phyloP scores from a whole-genome alignment of 495 filamentous ascomycete species.

The Hypomontagnella submonticulosa region DNA sequence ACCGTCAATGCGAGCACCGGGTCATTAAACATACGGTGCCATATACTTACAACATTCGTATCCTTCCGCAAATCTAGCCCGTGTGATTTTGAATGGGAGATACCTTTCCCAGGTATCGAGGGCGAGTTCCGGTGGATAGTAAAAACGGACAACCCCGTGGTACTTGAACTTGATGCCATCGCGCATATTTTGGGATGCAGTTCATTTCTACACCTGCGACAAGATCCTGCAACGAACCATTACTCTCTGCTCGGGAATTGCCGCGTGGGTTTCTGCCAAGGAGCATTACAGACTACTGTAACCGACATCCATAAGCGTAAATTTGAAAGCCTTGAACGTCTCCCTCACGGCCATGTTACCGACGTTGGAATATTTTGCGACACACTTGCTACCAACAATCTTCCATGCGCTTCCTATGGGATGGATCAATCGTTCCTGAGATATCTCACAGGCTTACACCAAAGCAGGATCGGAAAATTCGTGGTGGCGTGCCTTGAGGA shows the following conservation, averaged over 20 bases:
- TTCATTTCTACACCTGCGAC: constrained; percentile 9
- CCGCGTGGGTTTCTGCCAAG: constrained; percentile 1
- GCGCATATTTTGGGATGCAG: neutral
- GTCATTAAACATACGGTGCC: neutral
- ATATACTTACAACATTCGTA: neutral
- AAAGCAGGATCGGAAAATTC: constrained; percentile 2
- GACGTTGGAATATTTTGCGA: neutral
- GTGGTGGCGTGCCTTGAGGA: neutral
- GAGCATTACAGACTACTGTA: neutral
- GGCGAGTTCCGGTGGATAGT: neutral
- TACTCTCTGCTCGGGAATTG: constrained; percentile 1
- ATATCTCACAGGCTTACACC: neutral
- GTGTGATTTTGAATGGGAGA: neutral
- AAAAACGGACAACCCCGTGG: neutral
- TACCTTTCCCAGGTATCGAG: neutral
- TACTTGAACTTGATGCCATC: neutral
- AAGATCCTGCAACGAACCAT: neutral
- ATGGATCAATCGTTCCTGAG: neutral
- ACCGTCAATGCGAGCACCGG: neutral
- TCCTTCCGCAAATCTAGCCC: neutral
- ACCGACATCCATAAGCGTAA: neutral
- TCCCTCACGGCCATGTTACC: neutral
- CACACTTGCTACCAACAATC: neutral
- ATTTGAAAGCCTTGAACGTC: neutral
- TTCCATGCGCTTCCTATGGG: constrained; percentile 2